Evolutionary conservation across 1,284 basidiomycete species (phyloP).

Genomic region (Heterobasidion occidentale): DNA sequence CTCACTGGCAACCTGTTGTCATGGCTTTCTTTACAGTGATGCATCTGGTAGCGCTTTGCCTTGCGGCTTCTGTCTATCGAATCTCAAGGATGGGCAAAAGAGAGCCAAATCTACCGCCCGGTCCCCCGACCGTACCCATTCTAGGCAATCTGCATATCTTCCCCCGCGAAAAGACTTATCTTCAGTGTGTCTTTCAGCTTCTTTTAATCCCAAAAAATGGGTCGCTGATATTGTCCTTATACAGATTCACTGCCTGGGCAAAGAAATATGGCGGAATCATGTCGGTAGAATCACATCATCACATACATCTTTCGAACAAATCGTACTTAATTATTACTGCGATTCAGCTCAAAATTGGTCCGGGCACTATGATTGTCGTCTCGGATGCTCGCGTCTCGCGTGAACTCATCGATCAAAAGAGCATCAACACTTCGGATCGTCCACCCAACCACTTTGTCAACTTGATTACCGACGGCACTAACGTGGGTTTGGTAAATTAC

Average conservation of each 20-base stretch:
- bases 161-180: slow-evolving; percentile 11
- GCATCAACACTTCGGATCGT: neutral
- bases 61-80: neutral
- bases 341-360: neutral
- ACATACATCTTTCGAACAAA: too few species aligned
- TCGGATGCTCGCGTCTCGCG: neutral
- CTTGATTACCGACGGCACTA: neutral
- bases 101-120: slow-evolving; percentile 16
- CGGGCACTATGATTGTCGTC: neutral
- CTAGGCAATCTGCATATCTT: slow-evolving; percentile 22
- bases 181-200: neutral
- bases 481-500: neutral
- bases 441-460: neutral
- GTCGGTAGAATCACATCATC: neutral
- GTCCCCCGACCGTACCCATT: slow-evolving; percentile 23
- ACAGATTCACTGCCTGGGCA: slow-evolving; percentile 15
- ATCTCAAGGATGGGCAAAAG: neutral
- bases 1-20: too few species aligned
- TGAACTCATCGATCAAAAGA: neutral
- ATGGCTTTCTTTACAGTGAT: too few species aligned
- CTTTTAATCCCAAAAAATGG: too few species aligned
- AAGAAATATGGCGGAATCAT: slow-evolving; percentile 12
- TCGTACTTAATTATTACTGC: too few species aligned
- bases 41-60: too few species aligned
- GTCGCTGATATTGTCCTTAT: slow-evolving; percentile 10